phyloP scores from a whole-genome alignment of 108 stramenopile species.

The Nitzschia sp. region DNA sequence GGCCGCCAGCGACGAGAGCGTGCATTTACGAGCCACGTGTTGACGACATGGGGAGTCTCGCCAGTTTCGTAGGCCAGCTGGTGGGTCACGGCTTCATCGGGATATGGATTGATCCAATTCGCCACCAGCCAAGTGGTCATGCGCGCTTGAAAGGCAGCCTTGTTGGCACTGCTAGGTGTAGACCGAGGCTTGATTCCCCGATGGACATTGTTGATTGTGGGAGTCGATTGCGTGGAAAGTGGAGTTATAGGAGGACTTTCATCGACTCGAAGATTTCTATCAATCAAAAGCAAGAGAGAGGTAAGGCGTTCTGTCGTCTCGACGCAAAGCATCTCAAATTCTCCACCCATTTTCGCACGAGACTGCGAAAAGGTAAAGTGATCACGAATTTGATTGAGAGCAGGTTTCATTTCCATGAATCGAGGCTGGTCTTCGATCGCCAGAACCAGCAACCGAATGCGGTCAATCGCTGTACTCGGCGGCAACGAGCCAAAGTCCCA shows the following conservation, averaged over 20 bases:
- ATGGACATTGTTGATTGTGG: neutral
- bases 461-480: neutral
- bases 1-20: conserved; percentile 69
- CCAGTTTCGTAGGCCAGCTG: conserved; percentile 30
- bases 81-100: conserved; percentile 36
- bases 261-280: neutral
- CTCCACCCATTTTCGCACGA: neutral
- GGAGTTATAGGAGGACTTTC: neutral
- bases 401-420: conserved; percentile 2
- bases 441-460: neutral
- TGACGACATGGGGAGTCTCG: conserved; percentile 29
- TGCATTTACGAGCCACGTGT: conserved; percentile 65
- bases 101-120: conserved; percentile 58
- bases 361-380: neutral
- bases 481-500: conserved; percentile 1
- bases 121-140: conserved; percentile 39
- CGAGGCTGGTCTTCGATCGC: conserved; percentile 1
- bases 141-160: conserved; percentile 3
- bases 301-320: neutral
- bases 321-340: neutral
- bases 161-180: neutral
- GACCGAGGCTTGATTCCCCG: neutral
- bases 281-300: neutral
- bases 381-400: neutral
- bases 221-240: neutral